Percentiles rank a stretch among this genome's conserved stretches.
Evolutionary conservation across 139 green algal species (phyloP).

Genomic region (Asterochloris erici): DNA sequence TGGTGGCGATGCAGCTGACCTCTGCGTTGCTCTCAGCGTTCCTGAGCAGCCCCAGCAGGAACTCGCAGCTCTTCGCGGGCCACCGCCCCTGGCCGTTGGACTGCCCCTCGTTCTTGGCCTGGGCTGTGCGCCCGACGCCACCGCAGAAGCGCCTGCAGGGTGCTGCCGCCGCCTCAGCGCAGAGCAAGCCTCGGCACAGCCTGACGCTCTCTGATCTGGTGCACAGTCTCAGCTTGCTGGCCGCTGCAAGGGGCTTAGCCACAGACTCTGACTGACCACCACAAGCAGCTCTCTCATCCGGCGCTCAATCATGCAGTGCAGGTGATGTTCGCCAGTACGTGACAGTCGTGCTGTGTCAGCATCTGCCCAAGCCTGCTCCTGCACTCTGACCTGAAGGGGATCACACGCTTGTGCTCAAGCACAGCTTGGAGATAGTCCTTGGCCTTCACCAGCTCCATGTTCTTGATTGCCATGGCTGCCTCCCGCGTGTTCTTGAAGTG

Average conservation of each 20-base stretch:
- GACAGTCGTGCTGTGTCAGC: too few species aligned
- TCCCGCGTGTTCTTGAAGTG: constrained; percentile 99
- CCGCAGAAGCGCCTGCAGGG: constrained; percentile 77
- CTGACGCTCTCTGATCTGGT: too few species aligned
- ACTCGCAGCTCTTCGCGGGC: constrained; percentile 93
- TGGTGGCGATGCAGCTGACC: constrained; percentile 32
- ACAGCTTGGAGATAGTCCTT: constrained; percentile 97
- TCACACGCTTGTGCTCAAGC: constrained; percentile 86
- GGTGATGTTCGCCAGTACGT: too few species aligned
- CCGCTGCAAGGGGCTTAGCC: too few species aligned
- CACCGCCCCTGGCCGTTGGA: constrained; percentile 90
- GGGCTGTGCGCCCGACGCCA: constrained; percentile 50
- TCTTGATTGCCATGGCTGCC: constrained; percentile 77
- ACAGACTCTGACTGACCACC: too few species aligned
- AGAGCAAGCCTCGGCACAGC: too few species aligned
- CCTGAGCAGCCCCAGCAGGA: constrained; percentile 95
- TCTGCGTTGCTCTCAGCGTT: constrained; percentile 99
- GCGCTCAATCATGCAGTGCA: too few species aligned
- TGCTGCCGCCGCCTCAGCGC: too few species aligned
- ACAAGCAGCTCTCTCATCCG: too few species aligned
- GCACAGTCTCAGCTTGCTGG: too few species aligned
- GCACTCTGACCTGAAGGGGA: constrained; percentile 77
- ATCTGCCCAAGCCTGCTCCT: too few species aligned
- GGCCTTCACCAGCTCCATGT: constrained; percentile 84
- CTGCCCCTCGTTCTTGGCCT: constrained; percentile 76